A percentile compares a stretch with the other conserved stretches of the same genome.
Conservation (phyloP, 177 flowering plant genomes). For the Vitis hybrid region DNA sequence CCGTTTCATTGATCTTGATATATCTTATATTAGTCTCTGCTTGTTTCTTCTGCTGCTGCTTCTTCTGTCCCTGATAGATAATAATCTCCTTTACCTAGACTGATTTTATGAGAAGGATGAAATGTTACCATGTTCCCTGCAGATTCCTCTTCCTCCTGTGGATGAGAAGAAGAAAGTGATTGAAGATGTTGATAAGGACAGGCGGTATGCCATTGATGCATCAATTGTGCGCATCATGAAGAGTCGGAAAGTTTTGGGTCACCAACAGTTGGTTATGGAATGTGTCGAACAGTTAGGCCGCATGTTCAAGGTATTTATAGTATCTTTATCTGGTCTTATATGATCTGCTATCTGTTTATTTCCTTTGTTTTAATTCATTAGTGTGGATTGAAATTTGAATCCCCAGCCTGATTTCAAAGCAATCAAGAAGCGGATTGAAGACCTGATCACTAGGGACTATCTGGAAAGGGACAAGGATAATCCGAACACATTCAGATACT, state of each 20-base stretch:
- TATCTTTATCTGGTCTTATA: neutral
- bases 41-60: neutral
- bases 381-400: conserved; percentile 8
- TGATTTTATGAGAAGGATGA: neutral
- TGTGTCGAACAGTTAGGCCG: conserved; percentile 90
- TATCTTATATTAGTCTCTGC: neutral
- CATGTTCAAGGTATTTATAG: conserved; percentile 79
- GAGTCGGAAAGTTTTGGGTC: conserved; percentile 82
- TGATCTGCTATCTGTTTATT: neutral
- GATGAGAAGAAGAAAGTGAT: conserved; percentile 94
- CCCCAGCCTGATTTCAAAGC: conserved; percentile 89
- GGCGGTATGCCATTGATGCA: conserved; percentile 93
- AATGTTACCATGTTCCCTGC: conserved; percentile 10
- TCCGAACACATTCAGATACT: conserved; percentile 75
- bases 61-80: too few species aligned
- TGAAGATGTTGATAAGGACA: conserved; percentile 92
- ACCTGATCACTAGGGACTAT: conserved; percentile 86
- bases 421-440: conserved; percentile 90
- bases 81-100: neutral
- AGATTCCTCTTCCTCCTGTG: conserved; percentile 94
- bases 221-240: conserved; percentile 95
- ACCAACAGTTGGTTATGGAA: conserved; percentile 86
- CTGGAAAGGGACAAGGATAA: conserved; percentile 87
- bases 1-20: neutral
- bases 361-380: neutral